Conservation (phyloP, 192 early-diverging fungal genomes). For the Chytriomyces confervae region DNA sequence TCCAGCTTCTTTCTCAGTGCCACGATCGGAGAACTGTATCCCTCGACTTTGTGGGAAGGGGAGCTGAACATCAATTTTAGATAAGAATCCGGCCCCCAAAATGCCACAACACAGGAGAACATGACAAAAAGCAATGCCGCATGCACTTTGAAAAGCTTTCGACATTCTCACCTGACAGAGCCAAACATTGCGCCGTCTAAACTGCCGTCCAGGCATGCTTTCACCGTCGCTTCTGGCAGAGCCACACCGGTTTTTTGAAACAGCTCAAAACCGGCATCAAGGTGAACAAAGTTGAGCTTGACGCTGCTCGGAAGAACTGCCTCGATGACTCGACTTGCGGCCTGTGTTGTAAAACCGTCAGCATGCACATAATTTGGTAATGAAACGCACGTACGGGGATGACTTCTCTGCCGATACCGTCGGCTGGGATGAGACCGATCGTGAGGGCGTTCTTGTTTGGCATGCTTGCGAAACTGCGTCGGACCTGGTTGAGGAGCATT, state of each 20-base stretch:
- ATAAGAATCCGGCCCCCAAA: not conserved
- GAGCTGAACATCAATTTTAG: conserved; percentile 65
- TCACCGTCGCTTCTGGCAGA: conserved; percentile 86
- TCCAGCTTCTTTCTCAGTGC: conserved; percentile 93
- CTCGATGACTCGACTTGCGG: conserved; percentile 87
- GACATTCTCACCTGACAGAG: conserved; percentile 74
- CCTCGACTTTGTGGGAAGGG: conserved; percentile 96
- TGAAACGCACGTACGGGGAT: conserved; percentile 68
- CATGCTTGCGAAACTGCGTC: not conserved
- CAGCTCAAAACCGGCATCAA: conserved; percentile 95
- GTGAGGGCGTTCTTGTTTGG: conserved; percentile 52
- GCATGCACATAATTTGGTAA: not conserved
- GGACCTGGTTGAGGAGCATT: not conserved
- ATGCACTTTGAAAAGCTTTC: not conserved
- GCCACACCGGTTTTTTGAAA: conserved; percentile 94
- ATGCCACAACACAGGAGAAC: not conserved
- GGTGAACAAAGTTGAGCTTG: conserved; percentile 70
- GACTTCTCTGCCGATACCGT: conserved; percentile 96
- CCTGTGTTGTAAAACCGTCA: conserved; percentile 51
- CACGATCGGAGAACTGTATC: conserved; percentile 98
- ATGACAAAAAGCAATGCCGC: not conserved
- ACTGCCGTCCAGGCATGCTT: conserved; percentile 64
- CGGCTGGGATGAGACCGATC: conserved; percentile 93
- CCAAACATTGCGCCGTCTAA: conserved; percentile 95
- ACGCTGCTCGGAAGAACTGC: conserved; percentile 67